Evolutionary conservation across 225 moss, liverwort and hornwort genomes (phyloP).

Genomic region (Neckera pumila): DNA sequence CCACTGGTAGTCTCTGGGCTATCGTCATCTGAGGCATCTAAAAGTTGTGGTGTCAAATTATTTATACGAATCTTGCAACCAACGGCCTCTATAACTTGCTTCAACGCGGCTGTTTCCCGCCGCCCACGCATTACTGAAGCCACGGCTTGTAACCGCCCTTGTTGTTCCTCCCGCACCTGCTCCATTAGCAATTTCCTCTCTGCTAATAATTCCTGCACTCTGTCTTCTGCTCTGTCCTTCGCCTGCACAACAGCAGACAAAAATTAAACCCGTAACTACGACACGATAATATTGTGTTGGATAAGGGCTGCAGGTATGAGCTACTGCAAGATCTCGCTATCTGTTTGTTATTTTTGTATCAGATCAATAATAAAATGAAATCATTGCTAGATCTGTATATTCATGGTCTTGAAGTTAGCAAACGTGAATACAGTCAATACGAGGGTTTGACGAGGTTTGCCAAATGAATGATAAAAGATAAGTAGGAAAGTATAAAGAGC

Average conservation of each 20-base stretch:
- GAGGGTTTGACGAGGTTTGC: not conserved
- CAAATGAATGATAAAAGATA: not conserved
- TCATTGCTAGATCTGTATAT: not conserved
- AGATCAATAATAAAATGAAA: not conserved
- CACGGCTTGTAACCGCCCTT: conserved; percentile 38
- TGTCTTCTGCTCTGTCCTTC: conserved; percentile 68
- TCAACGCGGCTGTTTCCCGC: conserved; percentile 76
- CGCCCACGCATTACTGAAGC: conserved; percentile 46
- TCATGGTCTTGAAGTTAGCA: not conserved
- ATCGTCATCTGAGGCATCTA: conserved; percentile 58
- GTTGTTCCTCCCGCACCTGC: conserved; percentile 51
- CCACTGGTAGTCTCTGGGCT: conserved; percentile 22
- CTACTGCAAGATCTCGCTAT: not conserved
- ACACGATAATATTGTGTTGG: not conserved
- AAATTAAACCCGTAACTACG: not conserved
- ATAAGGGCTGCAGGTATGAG: not conserved
- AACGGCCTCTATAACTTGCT: conserved; percentile 74
- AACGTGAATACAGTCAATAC: not conserved
- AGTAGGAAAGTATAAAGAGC: not conserved
- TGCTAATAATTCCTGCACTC: conserved; percentile 40
- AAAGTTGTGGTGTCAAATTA: conserved; percentile 25
- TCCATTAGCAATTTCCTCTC: conserved; percentile 37
- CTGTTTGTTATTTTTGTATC: not conserved
- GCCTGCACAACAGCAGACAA: conserved; percentile 36
- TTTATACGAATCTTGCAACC: conserved; percentile 93